Percentiles rank a stretch among this genome's conserved stretches.
Conservation (phyloP, 78 protist genomes). For the Tieghemostelium lacteum region DNA sequence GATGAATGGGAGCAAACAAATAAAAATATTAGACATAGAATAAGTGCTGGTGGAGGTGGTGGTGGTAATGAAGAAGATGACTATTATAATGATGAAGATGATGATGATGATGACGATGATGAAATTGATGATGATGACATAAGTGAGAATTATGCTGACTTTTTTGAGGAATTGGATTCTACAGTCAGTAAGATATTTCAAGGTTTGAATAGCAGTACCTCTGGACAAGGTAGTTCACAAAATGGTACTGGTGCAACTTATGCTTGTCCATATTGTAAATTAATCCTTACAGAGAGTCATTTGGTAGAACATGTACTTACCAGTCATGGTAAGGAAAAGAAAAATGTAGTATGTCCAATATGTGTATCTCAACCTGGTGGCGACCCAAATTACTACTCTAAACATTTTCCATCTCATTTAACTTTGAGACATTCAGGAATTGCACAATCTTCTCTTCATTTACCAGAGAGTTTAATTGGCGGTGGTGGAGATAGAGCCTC, state of each 20-base stretch:
- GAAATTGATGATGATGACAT: neutral
- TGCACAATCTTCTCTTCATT: neutral
- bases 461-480: neutral
- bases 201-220: neutral
- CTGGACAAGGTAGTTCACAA: neutral
- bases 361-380: constrained; percentile 33
- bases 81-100: neutral
- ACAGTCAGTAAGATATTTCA: neutral
- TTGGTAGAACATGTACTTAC: neutral
- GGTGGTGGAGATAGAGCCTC: too few relatives aligned
- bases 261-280: constrained; percentile 39
- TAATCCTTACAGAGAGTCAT: neutral
- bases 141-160: neutral
- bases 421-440: constrained; percentile 1
- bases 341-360: constrained; percentile 39
- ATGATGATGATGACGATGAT: neutral
- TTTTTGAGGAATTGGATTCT: neutral
- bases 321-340: constrained; percentile 3
- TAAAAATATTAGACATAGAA: neutral
- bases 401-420: constrained; percentile 16
- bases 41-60: neutral
- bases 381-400: constrained; percentile 29
- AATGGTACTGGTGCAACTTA: neutral
- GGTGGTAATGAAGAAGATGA: constrained; percentile 2
- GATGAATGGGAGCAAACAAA: neutral